phyloP scores from a whole-genome alignment of 2,329 filamentous ascomycete genomes.

The Neonectria hederae region DNA sequence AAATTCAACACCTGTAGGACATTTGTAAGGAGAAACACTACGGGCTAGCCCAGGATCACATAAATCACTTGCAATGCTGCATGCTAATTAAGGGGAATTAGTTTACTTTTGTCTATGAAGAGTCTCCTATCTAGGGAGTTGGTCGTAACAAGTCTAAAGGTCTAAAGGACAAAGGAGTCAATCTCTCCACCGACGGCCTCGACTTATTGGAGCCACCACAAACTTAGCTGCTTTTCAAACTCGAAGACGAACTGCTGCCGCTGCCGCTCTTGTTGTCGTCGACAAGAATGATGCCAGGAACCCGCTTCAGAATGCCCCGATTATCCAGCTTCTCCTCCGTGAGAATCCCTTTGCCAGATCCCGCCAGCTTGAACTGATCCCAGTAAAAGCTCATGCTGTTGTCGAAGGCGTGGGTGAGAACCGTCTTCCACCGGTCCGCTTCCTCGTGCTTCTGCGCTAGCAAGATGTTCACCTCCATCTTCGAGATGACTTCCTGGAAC shows the following conservation, averaged over 20 bases:
- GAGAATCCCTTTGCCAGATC: slow-evolving; percentile 6
- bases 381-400: slow-evolving; percentile 23
- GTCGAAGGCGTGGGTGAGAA: slow-evolving; percentile 22
- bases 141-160: neutral
- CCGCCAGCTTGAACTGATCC: slow-evolving; percentile 13
- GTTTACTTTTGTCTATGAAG: neutral
- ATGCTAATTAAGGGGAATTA: neutral
- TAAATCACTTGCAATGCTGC: neutral
- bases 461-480: neutral
- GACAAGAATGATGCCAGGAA: neutral
- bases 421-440: slow-evolving; percentile 17
- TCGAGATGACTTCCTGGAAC: slow-evolving; percentile 12
- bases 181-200: neutral
- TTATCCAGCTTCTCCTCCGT: slow-evolving; percentile 16
- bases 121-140: neutral
- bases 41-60: neutral
- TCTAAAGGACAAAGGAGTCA: neutral
- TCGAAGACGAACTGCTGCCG: neutral
- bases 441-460: slow-evolving; percentile 8
- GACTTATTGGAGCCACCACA: neutral
- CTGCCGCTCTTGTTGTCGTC: neutral
- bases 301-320: slow-evolving; percentile 14
- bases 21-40: neutral
- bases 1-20: neutral
- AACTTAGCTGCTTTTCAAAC: neutral